Conservation (phyloP, 306 rosid genomes). For the Dicorynia guianensis region DNA sequence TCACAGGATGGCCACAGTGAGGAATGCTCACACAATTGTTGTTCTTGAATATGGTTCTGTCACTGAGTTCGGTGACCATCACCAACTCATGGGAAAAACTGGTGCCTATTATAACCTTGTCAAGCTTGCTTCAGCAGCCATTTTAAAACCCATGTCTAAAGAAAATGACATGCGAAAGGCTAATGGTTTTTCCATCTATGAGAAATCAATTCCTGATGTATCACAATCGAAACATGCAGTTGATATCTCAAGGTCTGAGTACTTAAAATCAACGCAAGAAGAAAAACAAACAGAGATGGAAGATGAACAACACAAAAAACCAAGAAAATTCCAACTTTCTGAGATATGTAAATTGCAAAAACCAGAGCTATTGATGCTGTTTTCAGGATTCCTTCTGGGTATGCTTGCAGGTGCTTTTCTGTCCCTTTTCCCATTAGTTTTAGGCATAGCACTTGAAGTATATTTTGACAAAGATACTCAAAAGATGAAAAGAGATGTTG, state of each 20-base stretch:
- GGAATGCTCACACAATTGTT: conserved; percentile 70
- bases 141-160: conserved; percentile 44
- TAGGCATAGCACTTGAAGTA: conserved; percentile 69
- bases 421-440: conserved; percentile 72
- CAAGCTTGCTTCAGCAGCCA: conserved; percentile 74
- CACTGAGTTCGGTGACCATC: conserved; percentile 77
- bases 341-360: conserved; percentile 79
- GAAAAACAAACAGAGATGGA: conserved; percentile 46
- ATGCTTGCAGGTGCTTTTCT: conserved; percentile 84
- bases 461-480: conserved; percentile 52
- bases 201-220: conserved; percentile 47
- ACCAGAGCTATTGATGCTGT: conserved; percentile 63
- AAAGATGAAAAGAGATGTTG: conserved; percentile 56
- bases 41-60: conserved; percentile 81
- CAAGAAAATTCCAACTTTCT: conserved; percentile 49
- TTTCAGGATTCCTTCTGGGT: conserved; percentile 71
- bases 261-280: conserved; percentile 40
- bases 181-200: conserved; percentile 45
- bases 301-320: conserved; percentile 45
- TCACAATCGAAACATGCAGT: conserved; percentile 33
- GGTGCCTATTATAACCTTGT: conserved; percentile 80
- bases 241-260: conserved; percentile 32
- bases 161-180: conserved; percentile 39
- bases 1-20: conserved; percentile 85
- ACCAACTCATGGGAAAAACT: conserved; percentile 68